Base-by-base conservation (phyloP, 495 filamentous ascomycete genomes). In the Penicillium argentinense region DNA sequence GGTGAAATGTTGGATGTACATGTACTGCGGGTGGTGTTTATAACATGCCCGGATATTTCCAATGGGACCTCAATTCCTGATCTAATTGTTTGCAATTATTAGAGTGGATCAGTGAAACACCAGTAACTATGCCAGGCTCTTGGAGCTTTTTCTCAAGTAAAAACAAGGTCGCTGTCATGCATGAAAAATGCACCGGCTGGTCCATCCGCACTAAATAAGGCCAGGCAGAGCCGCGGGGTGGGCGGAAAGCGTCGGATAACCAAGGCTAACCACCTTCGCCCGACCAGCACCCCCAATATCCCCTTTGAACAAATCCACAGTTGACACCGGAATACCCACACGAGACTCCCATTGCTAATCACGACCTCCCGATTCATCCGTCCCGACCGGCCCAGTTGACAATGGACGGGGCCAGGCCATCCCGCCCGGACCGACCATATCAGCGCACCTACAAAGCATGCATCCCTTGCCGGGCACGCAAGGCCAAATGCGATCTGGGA, bases 401-500 rank as follows among this genome's bases (percentile, higher is more conserved):
- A 27, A 73, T 73, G 70, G 66, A 73, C 49, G 64, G 59, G 22
- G 63, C 65, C 40, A 67, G 64, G 40, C 59, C 59, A 46, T 57
- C 66, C 43, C 64, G 67, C 34, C 54, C 60, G 33, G 60, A 63
- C 44, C 68, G 67, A 39, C 62, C 66, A 13, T 75, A 73, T 51
- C 69, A 75, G 54, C 72, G 72, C 40, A 72, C 72, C 25, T 75
- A 75, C 71, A 75, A 75, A 53, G 72, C 72, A 13, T 75, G 72
- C 46, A 61, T 74, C 17, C 63, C 72, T 34, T 75, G 72, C 46
- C 69, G 72, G 39, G 68, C 72, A 51, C 68, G 71, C 39, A 75
- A 75, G 62, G 70, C 72, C 19, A 75, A 73, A 54, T 75, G 72
- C 49, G 70, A 75, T 17, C 48, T 75, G 22, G 66, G 67, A 3